Evolutionary conservation across 1,284 basidiomycete species (phyloP).

Genomic region (Pulveroboletus sp.): DNA sequence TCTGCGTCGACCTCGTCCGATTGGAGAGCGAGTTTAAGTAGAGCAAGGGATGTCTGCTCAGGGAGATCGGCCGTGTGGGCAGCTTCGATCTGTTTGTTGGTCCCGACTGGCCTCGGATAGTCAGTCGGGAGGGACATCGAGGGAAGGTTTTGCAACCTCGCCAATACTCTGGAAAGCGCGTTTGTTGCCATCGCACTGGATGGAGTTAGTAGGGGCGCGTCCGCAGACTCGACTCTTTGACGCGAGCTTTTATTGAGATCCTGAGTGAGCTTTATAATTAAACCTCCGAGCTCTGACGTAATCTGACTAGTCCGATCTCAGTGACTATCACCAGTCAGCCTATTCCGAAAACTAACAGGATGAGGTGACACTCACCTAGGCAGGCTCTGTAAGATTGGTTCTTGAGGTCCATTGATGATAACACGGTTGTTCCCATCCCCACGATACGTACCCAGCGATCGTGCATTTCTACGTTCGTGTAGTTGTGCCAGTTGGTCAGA

Average conservation of each 20-base stretch:
- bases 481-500: too few species aligned
- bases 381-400: too few species aligned
- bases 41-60: conserved; percentile 62
- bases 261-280: not conserved
- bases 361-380: too few species aligned
- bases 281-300: too few species aligned
- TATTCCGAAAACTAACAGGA: too few species aligned
- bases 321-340: too few species aligned
- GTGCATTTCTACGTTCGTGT: too few species aligned
- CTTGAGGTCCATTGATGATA: too few species aligned
- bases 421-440: too few species aligned
- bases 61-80: conserved; percentile 65
- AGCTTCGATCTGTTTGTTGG: conserved; percentile 77
- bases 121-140: conserved; percentile 94
- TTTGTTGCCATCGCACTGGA: conserved; percentile 35
- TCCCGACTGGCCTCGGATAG: conserved; percentile 82
- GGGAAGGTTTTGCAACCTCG: conserved; percentile 73
- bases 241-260: not conserved
- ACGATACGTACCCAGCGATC: too few species aligned
- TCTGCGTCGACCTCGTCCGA: conserved; percentile 51
- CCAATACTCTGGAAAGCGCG: conserved; percentile 51
- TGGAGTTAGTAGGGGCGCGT: not conserved
- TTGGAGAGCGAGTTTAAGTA: conserved; percentile 77
- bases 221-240: not conserved
- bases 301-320: too few species aligned